These are phyloP conservation scores for Penicillium sp. DNA, from an alignment of 2,329 filamentous ascomycete species.

Conservation along the genomic window DNA sequence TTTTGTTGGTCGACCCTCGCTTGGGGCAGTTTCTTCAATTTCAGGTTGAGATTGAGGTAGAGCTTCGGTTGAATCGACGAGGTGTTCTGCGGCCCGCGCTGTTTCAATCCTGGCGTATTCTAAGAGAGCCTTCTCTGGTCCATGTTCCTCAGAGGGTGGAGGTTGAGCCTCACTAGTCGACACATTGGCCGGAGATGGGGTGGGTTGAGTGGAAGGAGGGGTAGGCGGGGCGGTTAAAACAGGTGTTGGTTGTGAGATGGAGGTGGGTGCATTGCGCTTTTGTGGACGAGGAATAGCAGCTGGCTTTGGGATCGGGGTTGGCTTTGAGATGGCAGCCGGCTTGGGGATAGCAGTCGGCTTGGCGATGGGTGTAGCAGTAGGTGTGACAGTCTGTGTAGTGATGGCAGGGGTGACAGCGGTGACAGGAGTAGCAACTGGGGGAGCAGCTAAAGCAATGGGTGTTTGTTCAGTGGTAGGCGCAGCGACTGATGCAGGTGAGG, in stretches of 20 bases:
- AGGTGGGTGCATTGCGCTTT: conserved; percentile 28
- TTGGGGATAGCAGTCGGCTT: neutral
- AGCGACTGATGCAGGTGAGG: conserved; percentile 1
- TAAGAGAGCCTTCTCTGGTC: conserved; percentile 6
- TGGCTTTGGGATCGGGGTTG: neutral
- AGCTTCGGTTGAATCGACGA: conserved; percentile 4
- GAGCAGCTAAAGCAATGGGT: conserved; percentile 14
- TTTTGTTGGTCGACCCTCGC: conserved; percentile 30
- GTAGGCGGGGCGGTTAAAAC: conserved; percentile 3
- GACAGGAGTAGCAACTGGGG: conserved; percentile 26
- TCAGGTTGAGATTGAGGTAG: neutral
- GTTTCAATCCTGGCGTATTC: conserved; percentile 5
- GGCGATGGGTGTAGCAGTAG: neutral
- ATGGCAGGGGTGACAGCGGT: neutral
- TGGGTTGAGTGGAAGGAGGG: conserved; percentile 17
- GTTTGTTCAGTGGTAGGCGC: conserved; percentile 25
- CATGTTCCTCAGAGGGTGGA: conserved; percentile 14
- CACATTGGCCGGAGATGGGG: conserved; percentile 16
- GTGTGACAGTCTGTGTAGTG: neutral
- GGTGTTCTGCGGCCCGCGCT: conserved; percentile 4
- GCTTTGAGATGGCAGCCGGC: neutral
- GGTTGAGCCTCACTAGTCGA: conserved; percentile 13
- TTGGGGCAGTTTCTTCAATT: conserved; percentile 6
- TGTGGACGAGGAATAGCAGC: conserved; percentile 29
- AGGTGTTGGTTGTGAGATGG: conserved; percentile 19